Evolutionary conservation across 768 basidiomycete genomes (phyloP), one percentile per base, ranked within the genome.

Genomic region (Cyclocybe cylindracea): DNA sequence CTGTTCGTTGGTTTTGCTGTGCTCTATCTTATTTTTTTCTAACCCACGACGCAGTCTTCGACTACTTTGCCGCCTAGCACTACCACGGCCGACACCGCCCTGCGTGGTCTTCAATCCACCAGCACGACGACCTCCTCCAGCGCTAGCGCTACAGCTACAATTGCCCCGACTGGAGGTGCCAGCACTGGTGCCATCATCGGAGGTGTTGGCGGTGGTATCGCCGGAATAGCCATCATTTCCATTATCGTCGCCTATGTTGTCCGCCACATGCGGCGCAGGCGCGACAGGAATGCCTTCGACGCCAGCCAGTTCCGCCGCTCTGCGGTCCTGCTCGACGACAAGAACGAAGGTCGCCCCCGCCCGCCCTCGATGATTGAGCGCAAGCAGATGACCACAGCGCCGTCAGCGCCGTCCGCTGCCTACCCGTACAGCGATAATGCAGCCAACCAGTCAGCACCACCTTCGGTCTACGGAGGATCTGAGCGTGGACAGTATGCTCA

Each of bases 291-390:
- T 44, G 68, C 54, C 11, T 86, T 84, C 65, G 76, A 79, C 44
- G 66, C 81, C 1, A 67, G 72, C 47, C 73, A 73, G 11, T 84
- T 84, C 70, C 76, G 76, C 32, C 77, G 78, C 54, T 84, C 83
- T 14, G 75, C 72, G 10, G 59, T 78, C 7, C 61, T 86, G 16
- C 59, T 69, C 10, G 49, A 65, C 11, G 66, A 72, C 48, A 60
- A 60, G 45, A 62, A 56, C 32, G 41, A 62, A 47, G 33, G 58
- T 44, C 54, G 58, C 18, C 65, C 67, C 8, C 65, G 65, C 14
- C 68, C 68, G 1, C 70, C 68, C 1, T 61, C 61, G 14, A 70
- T 68, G 67, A 69, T 69, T 33, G 64, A 66, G 45, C 65, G 65
- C 2, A 65, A 61, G 42, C 54, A 62, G 14, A 50, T 56, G 3